phyloP scores from a whole-genome alignment of 192 early-diverging fungal species.

The Mortierella claussenii region DNA sequence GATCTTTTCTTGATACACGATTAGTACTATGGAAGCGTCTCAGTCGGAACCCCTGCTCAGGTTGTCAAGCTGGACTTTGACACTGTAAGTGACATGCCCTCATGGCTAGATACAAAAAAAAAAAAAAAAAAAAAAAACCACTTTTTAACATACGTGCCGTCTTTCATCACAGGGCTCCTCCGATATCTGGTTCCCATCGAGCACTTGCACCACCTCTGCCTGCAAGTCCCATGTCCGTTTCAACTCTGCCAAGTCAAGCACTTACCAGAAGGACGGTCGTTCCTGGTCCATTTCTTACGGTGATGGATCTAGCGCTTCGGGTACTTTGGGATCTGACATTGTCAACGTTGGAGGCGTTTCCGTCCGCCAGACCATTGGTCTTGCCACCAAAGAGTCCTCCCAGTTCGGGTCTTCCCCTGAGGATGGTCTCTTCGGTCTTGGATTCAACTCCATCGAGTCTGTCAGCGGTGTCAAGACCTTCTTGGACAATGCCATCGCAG shows the following conservation, averaged over 20 bases:
- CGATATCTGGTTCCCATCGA: slow-evolving; percentile 70
- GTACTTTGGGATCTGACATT: slow-evolving; percentile 60
- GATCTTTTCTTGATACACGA: slow-evolving; percentile 52
- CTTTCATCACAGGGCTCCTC: slow-evolving; percentile 51
- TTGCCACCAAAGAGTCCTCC: slow-evolving; percentile 69
- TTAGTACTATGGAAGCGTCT: slow-evolving; percentile 74
- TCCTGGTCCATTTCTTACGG: slow-evolving; percentile 73
- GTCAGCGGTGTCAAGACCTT: slow-evolving; percentile 62
- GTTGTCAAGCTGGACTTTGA: slow-evolving; percentile 61
- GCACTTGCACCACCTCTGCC: slow-evolving; percentile 56
- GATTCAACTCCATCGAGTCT: slow-evolving; percentile 61
- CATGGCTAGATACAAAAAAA: background rate
- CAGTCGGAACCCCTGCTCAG: slow-evolving; percentile 73
- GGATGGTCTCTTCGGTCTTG: slow-evolving; percentile 75
- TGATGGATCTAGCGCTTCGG: slow-evolving; percentile 63
- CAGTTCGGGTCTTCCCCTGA: slow-evolving; percentile 66
- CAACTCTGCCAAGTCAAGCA: slow-evolving; percentile 57
- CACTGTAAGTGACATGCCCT: slow-evolving; percentile 13
- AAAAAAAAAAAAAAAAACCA: background rate
- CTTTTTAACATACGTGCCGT: background rate
- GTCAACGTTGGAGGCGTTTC: slow-evolving; percentile 63
- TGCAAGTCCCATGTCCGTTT: slow-evolving; percentile 62
- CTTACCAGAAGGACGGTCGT: slow-evolving; percentile 64
- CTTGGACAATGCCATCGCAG: slow-evolving; percentile 66
- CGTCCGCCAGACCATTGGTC: slow-evolving; percentile 71